These are phyloP conservation scores for Didymella pomorum DNA, from an alignment of 2,329 filamentous ascomycete genomes.

Conservation along the genomic window DNA sequence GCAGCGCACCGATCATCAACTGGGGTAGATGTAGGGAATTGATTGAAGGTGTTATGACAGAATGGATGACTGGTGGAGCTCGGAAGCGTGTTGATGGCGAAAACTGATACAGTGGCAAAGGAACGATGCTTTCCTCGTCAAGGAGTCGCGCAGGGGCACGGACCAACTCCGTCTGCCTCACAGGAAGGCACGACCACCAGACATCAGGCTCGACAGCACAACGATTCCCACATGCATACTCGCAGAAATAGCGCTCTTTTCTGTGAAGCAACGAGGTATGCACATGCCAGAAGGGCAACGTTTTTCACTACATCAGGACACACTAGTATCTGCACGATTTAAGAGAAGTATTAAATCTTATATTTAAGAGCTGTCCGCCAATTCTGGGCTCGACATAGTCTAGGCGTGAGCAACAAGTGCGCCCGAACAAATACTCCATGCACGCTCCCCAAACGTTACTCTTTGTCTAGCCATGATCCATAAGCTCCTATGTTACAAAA, in stretches of 20 bases:
- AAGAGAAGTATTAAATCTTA: slow-evolving; percentile 31
- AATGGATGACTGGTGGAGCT: neutral
- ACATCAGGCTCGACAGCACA: neutral
- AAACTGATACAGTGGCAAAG: neutral
- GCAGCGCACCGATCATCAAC: neutral
- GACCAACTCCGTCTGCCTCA: neutral
- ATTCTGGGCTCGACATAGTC: slow-evolving; percentile 18
- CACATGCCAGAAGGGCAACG: neutral
- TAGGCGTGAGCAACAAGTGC: slow-evolving; percentile 27
- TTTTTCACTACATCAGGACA: neutral
- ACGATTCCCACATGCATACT: neutral
- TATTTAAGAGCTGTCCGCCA: slow-evolving; percentile 24
- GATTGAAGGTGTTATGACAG: neutral
- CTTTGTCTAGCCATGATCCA: slow-evolving; percentile 46
- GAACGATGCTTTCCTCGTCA: neutral
- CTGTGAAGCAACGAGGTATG: neutral
- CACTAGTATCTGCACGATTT: neutral
- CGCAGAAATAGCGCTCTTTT: neutral
- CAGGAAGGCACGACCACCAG: neutral
- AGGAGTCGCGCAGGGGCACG: neutral
- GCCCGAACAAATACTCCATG: slow-evolving; percentile 29
- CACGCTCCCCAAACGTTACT: slow-evolving; percentile 31
- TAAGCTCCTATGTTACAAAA: slow-evolving; percentile 44
- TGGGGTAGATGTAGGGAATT: neutral
- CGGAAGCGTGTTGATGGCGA: too few relatives aligned